A percentile compares a stretch with the other conserved stretches of the same genome.
Evolutionary conservation across 23 red algal species (phyloP).

Genomic region (Gracilariopsis chorda): DNA sequence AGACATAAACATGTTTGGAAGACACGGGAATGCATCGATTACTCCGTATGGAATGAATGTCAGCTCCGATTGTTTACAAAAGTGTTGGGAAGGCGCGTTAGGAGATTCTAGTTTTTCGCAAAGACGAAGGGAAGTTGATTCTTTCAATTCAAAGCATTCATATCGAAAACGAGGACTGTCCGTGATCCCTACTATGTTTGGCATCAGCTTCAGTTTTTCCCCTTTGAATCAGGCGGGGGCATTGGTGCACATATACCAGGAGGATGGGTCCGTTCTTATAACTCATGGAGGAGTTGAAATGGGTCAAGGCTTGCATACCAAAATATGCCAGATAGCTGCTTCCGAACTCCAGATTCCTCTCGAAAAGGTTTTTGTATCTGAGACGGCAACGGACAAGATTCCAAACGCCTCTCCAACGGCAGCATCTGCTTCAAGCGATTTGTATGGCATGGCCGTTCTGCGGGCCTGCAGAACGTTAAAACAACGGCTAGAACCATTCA

Average conservation of each 20-base stretch:
- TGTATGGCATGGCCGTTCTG: slow-evolving; percentile 86
- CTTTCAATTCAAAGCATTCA: slow-evolving; percentile 47
- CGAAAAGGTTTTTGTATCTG: slow-evolving; percentile 70
- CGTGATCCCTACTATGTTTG: slow-evolving; percentile 80
- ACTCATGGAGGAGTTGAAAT: slow-evolving; percentile 87
- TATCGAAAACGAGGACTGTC: slow-evolving; percentile 77
- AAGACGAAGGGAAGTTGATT: slow-evolving; percentile 14
- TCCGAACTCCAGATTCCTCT: slow-evolving; percentile 60
- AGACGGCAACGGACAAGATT: slow-evolving; percentile 89
- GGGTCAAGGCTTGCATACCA: slow-evolving; percentile 82
- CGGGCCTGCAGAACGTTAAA: neutral
- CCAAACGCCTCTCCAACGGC: slow-evolving; percentile 85
- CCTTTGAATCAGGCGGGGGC: slow-evolving; percentile 83
- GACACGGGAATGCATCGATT: neutral
- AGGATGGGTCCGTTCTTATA: slow-evolving; percentile 80
- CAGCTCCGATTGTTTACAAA: slow-evolving; percentile 5
- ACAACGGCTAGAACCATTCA: neutral
- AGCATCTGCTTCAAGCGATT: slow-evolving; percentile 75
- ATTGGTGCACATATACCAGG: slow-evolving; percentile 73
- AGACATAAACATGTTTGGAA: slow-evolving; percentile 51
- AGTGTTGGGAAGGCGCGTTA: slow-evolving; percentile 59
- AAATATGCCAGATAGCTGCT: slow-evolving; percentile 76
- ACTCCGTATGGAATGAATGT: slow-evolving; percentile 73
- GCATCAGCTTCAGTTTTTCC: slow-evolving; percentile 77
- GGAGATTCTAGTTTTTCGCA: slow-evolving; percentile 2